phyloP scores from a whole-genome alignment of 495 filamentous ascomycete genomes.

The Rhypophila decipiens region DNA sequence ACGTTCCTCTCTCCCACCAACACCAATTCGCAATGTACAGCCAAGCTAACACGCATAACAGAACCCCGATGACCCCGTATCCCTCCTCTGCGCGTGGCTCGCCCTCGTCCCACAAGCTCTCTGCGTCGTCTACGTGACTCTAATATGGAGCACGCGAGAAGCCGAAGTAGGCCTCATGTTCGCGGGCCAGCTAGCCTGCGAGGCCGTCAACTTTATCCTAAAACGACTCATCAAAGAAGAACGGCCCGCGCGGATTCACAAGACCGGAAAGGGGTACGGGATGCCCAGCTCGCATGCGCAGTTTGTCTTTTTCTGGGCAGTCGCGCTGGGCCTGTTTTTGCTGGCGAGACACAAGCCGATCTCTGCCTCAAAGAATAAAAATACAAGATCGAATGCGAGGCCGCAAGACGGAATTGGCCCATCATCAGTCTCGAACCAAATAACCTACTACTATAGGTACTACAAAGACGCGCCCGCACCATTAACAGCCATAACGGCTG shows the following conservation, averaged over 20 bases:
- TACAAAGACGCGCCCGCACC: not conserved
- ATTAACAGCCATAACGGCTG: not conserved
- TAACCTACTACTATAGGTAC: not conserved
- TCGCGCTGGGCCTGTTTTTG: constrained; percentile 76
- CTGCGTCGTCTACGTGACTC: constrained; percentile 79
- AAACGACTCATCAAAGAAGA: constrained; percentile 92
- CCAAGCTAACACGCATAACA: constrained; percentile 32
- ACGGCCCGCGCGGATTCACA: constrained; percentile 70
- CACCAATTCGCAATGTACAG: constrained; percentile 9
- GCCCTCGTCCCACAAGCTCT: constrained; percentile 89
- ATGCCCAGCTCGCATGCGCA: constrained; percentile 99
- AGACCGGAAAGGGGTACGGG: constrained; percentile 80
- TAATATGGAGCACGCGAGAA: constrained; percentile 86
- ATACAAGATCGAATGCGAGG: not conserved
- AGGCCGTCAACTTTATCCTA: constrained; percentile 83
- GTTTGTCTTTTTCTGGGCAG: constrained; percentile 83
- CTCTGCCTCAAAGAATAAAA: not conserved
- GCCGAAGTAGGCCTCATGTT: constrained; percentile 88
- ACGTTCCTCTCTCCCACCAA: constrained; percentile 17
- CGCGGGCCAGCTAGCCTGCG: constrained; percentile 84
- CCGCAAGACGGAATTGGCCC: no score
- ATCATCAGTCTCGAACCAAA: not conserved
- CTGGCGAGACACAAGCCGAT: constrained; percentile 65
- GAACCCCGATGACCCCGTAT: constrained; percentile 82
- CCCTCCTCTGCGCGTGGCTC: constrained; percentile 84